Base-by-base conservation (phyloP, 2,329 filamentous ascomycete genomes). In the Aspergillus candidus region DNA sequence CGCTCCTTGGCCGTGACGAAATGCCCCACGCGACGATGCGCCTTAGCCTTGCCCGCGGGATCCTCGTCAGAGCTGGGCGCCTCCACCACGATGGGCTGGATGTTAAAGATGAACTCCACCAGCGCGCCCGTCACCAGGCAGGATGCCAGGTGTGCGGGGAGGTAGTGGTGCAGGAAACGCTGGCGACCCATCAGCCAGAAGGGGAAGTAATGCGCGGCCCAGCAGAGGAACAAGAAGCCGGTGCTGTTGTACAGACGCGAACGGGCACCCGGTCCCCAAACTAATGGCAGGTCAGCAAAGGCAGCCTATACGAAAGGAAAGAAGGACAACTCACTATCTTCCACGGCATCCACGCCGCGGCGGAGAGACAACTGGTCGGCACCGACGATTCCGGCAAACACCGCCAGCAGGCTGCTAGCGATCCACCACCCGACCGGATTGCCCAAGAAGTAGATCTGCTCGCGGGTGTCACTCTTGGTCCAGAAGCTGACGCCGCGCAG, bases 401-500 rank as follows among this genome's bases (percentile, higher is more conserved):
- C 90, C 35, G 93, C 93, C 49, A 98, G 74, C 43, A 98, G 74
- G 70, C 87, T 89, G 68, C 88, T 94, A 11, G 88, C 83, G 51
- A 98, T 78, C 93, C 93, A 98, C 90, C 94, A 98, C 46, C 91
- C 93, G 50, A 97, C 69, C 0, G 93, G 93, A 71, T 98, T 98
- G 45, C 93, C 93, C 27, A 98, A 74, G 76, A 98, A 98, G 72
- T 98, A 98, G 54, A 98, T 98, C 68, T 98, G 93, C 72, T 94
- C 83, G 49, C 88, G 83, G 8, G 91, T 96, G 44, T 94, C 88
- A 66, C 88, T 89, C 65, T 97, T 86, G 7, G 93, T 98, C 93
- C 93, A 98, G 83, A 98, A 98, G 70, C 89, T 96, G 57, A 98
- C 91, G 70, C 93, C 93, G 27, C 93, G 84, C 45, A 98, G 80